Evolutionary conservation across 2,329 filamentous ascomycete species (phyloP), one percentile per base, ranked within the genome.

Genomic region (Apiospora aurea): DNA sequence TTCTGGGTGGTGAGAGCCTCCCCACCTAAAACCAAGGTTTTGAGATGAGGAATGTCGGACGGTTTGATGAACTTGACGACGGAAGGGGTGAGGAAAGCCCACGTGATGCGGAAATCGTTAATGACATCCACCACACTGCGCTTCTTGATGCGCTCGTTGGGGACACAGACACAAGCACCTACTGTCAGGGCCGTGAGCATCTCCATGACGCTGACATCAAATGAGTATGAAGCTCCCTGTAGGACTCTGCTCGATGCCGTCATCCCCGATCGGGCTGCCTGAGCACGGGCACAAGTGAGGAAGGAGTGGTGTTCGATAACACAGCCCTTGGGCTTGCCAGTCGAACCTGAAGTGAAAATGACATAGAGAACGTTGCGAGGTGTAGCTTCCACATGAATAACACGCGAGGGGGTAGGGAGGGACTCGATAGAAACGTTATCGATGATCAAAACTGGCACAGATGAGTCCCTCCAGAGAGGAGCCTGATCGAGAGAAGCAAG

Each of bases 81-180:
- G 7, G 70, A 61, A 13, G 72, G 72, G 24, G 72, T 73, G 13
- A 73, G 46, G 67, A 71, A 69, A 24, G 67, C 49, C 72, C 70
- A 71, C 8, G 53, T 73, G 53, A 73, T 67, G 11, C 70, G 66
- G 44, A 57, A 66, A 34, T 71, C 70, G 21, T 69, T 71, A 34
- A 73, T 70, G 24, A 69, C 64, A 34, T 70, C 61, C 3, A 53
- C 69, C 18, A 72, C 57, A 46, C 86, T 78, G 21, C 86, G 81
- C 71, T 89, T 86, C 6, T 64, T 64, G 57, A 64, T 64, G 21
- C 57, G 57, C 83, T 78, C 0, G 86, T 81, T 7, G 0, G 90
- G 89, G 0, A 91, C 82, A 72, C 89, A 91, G 7, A 92, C 83
- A 70, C 87, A 90, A 0, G 87, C 90, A 26, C 90, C 90, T 38